These are phyloP conservation scores for Tuber aestivum DNA, from an alignment of 495 filamentous ascomycete genomes.

Conservation along the genomic window DNA sequence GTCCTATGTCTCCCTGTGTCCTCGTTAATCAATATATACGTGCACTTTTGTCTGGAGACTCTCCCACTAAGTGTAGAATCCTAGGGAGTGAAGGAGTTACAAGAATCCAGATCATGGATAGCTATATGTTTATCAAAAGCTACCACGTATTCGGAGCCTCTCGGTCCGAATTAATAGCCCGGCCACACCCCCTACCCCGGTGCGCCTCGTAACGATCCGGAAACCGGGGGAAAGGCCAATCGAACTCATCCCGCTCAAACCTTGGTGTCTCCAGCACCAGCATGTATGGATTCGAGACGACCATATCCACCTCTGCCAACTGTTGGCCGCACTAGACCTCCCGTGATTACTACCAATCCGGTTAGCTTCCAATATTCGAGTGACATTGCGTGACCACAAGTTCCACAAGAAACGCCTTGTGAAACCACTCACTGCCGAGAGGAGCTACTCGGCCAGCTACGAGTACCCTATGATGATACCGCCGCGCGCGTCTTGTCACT, in stretches of 20 bases:
- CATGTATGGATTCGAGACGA: neutral
- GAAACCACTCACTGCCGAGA: neutral
- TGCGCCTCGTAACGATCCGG: neutral
- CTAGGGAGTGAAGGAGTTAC: neutral
- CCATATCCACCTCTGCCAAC: neutral
- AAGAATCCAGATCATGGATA: neutral
- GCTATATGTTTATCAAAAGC: neutral
- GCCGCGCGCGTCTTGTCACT: neutral
- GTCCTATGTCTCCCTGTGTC: neutral
- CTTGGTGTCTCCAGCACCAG: neutral
- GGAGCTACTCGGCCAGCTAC: neutral
- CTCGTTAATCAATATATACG: neutral
- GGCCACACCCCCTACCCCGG: neutral
- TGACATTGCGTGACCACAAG: neutral
- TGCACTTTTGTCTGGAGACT: neutral
- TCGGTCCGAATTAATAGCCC: neutral
- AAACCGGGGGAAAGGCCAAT: neutral
- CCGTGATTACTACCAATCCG: neutral
- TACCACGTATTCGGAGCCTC: neutral
- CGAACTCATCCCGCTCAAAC: neutral
- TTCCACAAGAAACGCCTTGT: neutral
- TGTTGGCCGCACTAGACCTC: neutral
- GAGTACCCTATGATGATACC: too few species aligned
- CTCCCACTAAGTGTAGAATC: neutral
- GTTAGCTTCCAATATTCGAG: neutral